Evolutionary conservation across 441 rosid genomes (phyloP).

Genomic region (Mallotus japonicus): DNA sequence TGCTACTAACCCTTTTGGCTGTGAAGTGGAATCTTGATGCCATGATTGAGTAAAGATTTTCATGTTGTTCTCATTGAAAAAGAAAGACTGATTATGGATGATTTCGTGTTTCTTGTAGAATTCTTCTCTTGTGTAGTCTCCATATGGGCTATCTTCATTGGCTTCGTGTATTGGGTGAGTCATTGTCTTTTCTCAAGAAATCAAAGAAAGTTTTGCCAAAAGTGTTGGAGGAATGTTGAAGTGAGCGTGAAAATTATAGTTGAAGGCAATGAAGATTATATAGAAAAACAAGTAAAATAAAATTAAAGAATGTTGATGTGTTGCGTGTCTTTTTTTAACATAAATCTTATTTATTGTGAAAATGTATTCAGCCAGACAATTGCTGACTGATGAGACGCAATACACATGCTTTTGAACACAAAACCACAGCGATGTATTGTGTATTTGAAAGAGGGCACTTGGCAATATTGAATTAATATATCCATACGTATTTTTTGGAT

Average conservation of each 20-base stretch:
- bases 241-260: background rate
- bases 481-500: too few species aligned
- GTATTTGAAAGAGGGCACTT: too few species aligned
- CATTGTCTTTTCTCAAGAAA: constrained; percentile 8
- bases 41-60: constrained; percentile 38
- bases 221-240: background rate
- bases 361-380: too few species aligned
- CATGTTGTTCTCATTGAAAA: constrained; percentile 24
- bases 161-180: constrained; percentile 34
- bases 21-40: constrained; percentile 13
- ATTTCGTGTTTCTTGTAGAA: constrained; percentile 32
- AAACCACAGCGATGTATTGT: too few species aligned
- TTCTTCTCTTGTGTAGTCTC: constrained; percentile 31
- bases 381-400: too few species aligned
- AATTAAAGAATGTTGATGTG: too few species aligned
- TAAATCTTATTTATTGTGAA: too few species aligned
- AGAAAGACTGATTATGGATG: constrained; percentile 26
- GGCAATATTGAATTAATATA: too few species aligned
- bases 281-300: background rate
- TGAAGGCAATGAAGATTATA: background rate
- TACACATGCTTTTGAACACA: too few species aligned
- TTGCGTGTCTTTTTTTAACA: too few species aligned
- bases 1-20: constrained; percentile 29
- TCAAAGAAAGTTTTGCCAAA: background rate
- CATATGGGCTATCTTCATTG: constrained; percentile 31